Percentiles rank a stretch among this genome's conserved stretches.
These are phyloP conservation scores for Beauveria brongniartii DNA, from an alignment of 2,329 filamentous ascomycete genomes.

Conservation along the genomic window DNA sequence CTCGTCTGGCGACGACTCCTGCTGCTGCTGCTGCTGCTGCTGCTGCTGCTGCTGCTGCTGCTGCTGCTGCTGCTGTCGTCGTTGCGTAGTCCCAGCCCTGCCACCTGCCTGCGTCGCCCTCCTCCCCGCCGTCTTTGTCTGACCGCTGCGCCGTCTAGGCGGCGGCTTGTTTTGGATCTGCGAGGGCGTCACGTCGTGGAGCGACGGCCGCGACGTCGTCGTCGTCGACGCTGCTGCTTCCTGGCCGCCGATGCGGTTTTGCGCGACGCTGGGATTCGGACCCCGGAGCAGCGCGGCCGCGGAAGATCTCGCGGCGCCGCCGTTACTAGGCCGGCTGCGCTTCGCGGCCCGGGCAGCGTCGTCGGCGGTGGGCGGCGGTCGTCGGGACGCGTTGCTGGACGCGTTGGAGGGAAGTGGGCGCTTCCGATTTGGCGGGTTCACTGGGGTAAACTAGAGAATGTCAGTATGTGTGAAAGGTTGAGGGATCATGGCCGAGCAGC, in stretches of 20 bases:
- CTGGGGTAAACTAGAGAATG: slow-evolving; percentile 12
- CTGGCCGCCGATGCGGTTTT: slow-evolving; percentile 2
- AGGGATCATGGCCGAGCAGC: no score
- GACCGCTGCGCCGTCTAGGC: neutral
- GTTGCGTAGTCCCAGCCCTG: neutral
- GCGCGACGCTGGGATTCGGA: slow-evolving; percentile 8
- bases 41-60: slow-evolving; percentile 6
- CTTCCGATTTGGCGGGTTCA: slow-evolving; percentile 32
- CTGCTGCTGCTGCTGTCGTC: slow-evolving; percentile 4
- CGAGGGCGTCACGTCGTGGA: slow-evolving; percentile 3
- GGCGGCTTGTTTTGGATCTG: slow-evolving; percentile 8
- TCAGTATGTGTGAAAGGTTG: neutral
- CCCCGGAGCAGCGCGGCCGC: slow-evolving; percentile 1
- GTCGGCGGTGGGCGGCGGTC: slow-evolving; percentile 21
- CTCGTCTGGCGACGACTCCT: slow-evolving; percentile 15
- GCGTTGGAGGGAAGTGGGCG: slow-evolving; percentile 35
- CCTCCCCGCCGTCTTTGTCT: neutral
- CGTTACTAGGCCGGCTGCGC: slow-evolving; percentile 12
- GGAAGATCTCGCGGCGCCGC: neutral
- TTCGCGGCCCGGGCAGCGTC: slow-evolving; percentile 12
- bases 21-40: neutral
- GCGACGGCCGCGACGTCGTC: neutral
- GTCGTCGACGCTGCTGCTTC: neutral
- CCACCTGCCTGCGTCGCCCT: slow-evolving; percentile 15
- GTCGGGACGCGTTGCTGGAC: slow-evolving; percentile 22